phyloP scores from a whole-genome alignment of 1,139 yeast genomes.

The Geotrichum fermentans region DNA sequence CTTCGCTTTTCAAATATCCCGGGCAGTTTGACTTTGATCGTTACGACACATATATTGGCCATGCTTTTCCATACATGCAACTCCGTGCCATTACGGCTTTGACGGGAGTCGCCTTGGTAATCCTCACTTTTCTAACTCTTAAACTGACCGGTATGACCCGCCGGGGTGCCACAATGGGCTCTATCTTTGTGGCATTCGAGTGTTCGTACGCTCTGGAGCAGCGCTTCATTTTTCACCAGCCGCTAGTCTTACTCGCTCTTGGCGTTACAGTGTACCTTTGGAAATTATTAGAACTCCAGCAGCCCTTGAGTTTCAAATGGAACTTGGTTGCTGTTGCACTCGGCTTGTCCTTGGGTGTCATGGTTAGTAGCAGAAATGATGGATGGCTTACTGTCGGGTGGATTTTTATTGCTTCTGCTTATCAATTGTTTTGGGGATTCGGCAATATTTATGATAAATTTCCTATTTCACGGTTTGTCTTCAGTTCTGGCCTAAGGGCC shows the following conservation, averaged over 20 bases:
- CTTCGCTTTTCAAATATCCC: conserved; percentile 43
- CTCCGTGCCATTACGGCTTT: conserved; percentile 54
- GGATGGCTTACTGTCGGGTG: conserved; percentile 54
- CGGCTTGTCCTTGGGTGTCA: conserved; percentile 51
- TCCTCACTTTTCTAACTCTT: conserved; percentile 47
- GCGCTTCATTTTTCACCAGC: conserved; percentile 48
- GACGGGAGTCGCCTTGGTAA: conserved; percentile 46
- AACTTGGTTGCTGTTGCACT: conserved; percentile 40
- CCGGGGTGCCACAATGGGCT: conserved; percentile 44
- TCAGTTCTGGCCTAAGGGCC: conserved; percentile 31
- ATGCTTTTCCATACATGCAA: conserved; percentile 40
- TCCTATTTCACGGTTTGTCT: conserved; percentile 38
- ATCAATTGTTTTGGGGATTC: conserved; percentile 51
- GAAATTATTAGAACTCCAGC: conserved; percentile 41
- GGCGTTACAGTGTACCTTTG: conserved; percentile 44
- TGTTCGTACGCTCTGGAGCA: conserved; percentile 51
- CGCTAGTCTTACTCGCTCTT: conserved; percentile 48
- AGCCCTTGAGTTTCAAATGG: conserved; percentile 47
- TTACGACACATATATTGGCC: conserved; percentile 35
- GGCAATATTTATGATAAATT: conserved; percentile 49
- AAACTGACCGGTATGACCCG: conserved; percentile 47
- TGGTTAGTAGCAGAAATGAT: conserved; percentile 49
- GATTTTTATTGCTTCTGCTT: conserved; percentile 43
- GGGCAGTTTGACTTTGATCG: conserved; percentile 40
- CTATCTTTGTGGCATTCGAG: conserved; percentile 48